phyloP scores from a whole-genome alignment of 2,329 filamentous ascomycete species.

The Graphilbum ipis-grandicollis region DNA sequence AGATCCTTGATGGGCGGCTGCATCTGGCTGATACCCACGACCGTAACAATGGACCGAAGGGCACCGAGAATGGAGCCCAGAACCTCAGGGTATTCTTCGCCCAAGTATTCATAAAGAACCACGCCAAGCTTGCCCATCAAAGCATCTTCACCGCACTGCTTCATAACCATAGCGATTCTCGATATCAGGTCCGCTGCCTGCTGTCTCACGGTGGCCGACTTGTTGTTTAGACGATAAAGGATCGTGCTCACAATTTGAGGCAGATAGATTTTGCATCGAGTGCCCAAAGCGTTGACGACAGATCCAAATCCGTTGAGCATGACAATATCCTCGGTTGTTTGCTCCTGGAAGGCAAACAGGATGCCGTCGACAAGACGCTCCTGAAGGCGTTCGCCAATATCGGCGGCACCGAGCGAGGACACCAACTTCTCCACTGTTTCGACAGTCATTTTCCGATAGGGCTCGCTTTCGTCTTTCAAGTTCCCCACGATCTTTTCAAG shows the following conservation, averaged over 20 bases:
- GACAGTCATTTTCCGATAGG: slow-evolving; percentile 97
- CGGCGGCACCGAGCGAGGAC: slow-evolving; percentile 78
- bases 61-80: slow-evolving; percentile 92
- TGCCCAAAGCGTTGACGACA: slow-evolving; percentile 86
- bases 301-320: slow-evolving; percentile 97
- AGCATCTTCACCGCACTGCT: slow-evolving; percentile 90
- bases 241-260: slow-evolving; percentile 96
- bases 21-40: slow-evolving; percentile 95
- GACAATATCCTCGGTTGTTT: slow-evolving; percentile 87
- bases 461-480: slow-evolving; percentile 93
- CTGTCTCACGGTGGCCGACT: slow-evolving; percentile 88
- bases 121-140: slow-evolving; percentile 90
- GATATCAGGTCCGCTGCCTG: slow-evolving; percentile 94
- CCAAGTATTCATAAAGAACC: slow-evolving; percentile 92
- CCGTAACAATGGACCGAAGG: slow-evolving; percentile 87
- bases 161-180: slow-evolving; percentile 96
- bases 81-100: slow-evolving; percentile 96
- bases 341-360: slow-evolving; percentile 91
- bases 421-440: slow-evolving; percentile 96
- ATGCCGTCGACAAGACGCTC: slow-evolving; percentile 92
- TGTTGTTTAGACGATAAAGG: slow-evolving; percentile 93
- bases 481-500: slow-evolving; percentile 86
- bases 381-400: slow-evolving; percentile 83
- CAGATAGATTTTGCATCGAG: slow-evolving; percentile 87
- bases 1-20: slow-evolving; percentile 95